Base-by-base conservation (phyloP, 2,329 filamentous ascomycete genomes). In the Xylariaceae sp. region DNA sequence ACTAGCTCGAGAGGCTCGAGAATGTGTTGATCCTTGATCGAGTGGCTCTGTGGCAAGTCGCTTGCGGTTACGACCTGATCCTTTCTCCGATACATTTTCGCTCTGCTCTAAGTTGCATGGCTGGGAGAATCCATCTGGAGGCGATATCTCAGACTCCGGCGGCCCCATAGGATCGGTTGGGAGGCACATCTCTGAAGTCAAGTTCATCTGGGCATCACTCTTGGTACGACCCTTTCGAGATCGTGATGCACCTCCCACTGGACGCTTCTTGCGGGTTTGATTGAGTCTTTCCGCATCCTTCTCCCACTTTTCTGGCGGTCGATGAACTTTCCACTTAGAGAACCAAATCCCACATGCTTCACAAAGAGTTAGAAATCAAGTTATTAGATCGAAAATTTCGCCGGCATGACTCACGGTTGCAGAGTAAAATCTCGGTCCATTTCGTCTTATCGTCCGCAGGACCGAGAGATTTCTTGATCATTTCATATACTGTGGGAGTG, bases 281-380 rank as follows among this genome's bases (percentile, higher is more conserved):
- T 70, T 72, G 2, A 79, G 64, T 25, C 75, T 71, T 22, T 73
- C 69, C 25, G 74, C 70, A 45, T 77, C 76, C 52, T 80, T 87
- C 54, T 85, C 85, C 92, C 92, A 98, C 54, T 85, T 83, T 49
- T 92, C 82, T 43, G 82, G 74, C 2, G 93, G 93, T 7, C 93
- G 83, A 72, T 95, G 93, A 20, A 72, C 77, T 60, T 87, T 89
- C 66, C 86, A 89, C 61, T 96, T 97, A 49, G 84, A 83, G 56
- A 98, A 83, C 89, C 90, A 98, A 34, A 98, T 82, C 16, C 93
- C 93, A 64, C 93, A 98, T 47, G 92, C 80, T 84, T 25, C 40
- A 5, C 12, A 25, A 41, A 55, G 21, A 44, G 27, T 40, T 44
- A 45, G 50, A 66, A 55, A 65, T 64, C 60, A 37, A 55, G 55